Evolutionary conservation across 129 eudicot species (phyloP), one percentile per base, ranked within the genome.

Genomic region (Saposhnikovia divaricata): DNA sequence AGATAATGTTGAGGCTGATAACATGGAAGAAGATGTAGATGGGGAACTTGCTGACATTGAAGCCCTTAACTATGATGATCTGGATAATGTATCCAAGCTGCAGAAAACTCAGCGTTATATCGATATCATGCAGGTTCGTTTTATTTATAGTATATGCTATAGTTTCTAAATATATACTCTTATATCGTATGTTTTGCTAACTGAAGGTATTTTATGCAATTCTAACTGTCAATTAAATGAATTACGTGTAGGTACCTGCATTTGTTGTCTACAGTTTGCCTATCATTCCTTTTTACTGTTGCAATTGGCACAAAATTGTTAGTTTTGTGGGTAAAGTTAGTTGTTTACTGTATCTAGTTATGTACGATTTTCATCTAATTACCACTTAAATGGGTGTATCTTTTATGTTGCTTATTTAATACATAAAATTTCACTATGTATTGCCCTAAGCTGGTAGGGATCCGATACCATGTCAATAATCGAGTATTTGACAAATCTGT

Each of bases 1-100:
- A 74, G 91, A 89, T 48, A 81, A 81, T 75, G 87, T 48, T 73
- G 88, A 92, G 76, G 83, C 85, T 0, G 97, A 82, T 27, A 81
- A 90, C 81, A 92, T 90, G 95, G 99, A 92, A 79, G 96, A 95
- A 69, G 96, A 90, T 85, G 72, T 89, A 15, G 90, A 88, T 59
- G 91, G 92, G 77, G 98, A 96, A 82, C 81, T 96, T 78, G 97
- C 92, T 39, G 99, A 96, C 79, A 86, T 95, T 59, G 96, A 92
- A 82, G 79, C 88, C 23, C 88, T 90, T 15, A 90, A 96, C 43
- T 96, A 96, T 71, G 97, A 93, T 80, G 97, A 91, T 74, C 85
- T 89, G 70, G 98, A 93, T 45, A 93, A 78, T 61, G 92, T 93
- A 38, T 93, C 97, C 11, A 91, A 93, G 78, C 86, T 93, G 46